phyloP scores from a whole-genome alignment of 177 flowering plant genomes.

The Telopea speciosissima region DNA sequence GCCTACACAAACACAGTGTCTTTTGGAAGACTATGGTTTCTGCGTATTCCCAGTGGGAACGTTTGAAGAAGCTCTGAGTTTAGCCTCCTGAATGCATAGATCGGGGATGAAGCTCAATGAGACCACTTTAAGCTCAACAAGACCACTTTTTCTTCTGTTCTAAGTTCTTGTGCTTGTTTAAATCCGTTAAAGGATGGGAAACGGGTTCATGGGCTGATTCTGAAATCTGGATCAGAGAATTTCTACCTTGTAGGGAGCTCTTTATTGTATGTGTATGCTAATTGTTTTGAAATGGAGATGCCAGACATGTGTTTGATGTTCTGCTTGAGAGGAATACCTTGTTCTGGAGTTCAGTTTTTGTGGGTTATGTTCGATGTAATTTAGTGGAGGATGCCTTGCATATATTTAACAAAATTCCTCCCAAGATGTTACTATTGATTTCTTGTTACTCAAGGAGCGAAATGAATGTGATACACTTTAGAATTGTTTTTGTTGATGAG shows the following conservation, averaged over 20 bases:
- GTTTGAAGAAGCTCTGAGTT: constrained; percentile 25
- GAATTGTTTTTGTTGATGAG: too few relatives aligned
- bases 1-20: constrained; percentile 42
- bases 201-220: constrained; percentile 46
- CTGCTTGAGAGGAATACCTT: constrained; percentile 28
- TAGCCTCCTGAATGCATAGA: constrained; percentile 39
- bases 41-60: constrained; percentile 43
- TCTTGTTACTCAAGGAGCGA: too few relatives aligned
- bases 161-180: constrained; percentile 40
- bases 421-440: constrained; percentile 32
- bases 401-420: constrained; percentile 29
- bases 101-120: constrained; percentile 35
- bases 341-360: constrained; percentile 47
- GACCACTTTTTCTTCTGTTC: constrained; percentile 35
- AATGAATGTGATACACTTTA: too few relatives aligned
- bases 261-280: constrained; percentile 43
- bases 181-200: constrained; percentile 33
- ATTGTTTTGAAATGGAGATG: constrained; percentile 29
- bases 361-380: constrained; percentile 41
- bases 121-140: constrained; percentile 51
- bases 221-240: constrained; percentile 42
- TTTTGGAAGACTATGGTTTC: constrained; percentile 60
- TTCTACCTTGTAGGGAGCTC: constrained; percentile 52
- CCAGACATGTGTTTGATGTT: constrained; percentile 35
- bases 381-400: constrained; percentile 38